phyloP scores from a whole-genome alignment of 257 asterid genomes.

The Solanum bulbocastanum region DNA sequence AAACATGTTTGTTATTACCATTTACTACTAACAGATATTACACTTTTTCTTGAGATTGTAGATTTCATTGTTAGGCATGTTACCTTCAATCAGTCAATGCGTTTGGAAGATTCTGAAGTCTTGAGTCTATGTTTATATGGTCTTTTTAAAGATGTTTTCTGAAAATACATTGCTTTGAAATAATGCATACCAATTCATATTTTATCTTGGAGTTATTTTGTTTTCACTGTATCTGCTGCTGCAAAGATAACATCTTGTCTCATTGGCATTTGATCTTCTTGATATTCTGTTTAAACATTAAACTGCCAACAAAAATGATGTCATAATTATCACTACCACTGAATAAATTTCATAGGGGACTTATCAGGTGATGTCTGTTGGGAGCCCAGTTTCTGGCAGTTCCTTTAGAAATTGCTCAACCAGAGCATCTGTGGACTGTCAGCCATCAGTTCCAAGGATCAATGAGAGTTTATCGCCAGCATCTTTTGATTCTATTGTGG shows the following conservation, averaged over 20 bases:
- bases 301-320: neutral
- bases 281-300: neutral
- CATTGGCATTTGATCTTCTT: neutral
- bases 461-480: constrained; percentile 53
- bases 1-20: neutral
- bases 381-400: constrained; percentile 43
- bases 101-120: neutral
- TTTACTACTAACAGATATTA: neutral
- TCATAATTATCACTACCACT: neutral
- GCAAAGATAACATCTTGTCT: neutral
- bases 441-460: constrained; percentile 49
- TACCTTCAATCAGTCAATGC: neutral
- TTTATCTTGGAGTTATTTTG: neutral
- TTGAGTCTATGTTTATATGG: neutral
- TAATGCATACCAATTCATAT: neutral
- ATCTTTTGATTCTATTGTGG: constrained; percentile 57
- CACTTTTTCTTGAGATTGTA: neutral
- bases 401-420: constrained; percentile 43
- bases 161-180: neutral
- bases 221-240: neutral
- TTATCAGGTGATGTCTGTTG: constrained; percentile 44
- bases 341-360: constrained; percentile 30
- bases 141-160: neutral
- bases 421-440: constrained; percentile 44
- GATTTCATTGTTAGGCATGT: neutral